Evolutionary conservation across 73 alveolate species (phyloP).

Genomic region (Tetrahymena malaccensis): DNA sequence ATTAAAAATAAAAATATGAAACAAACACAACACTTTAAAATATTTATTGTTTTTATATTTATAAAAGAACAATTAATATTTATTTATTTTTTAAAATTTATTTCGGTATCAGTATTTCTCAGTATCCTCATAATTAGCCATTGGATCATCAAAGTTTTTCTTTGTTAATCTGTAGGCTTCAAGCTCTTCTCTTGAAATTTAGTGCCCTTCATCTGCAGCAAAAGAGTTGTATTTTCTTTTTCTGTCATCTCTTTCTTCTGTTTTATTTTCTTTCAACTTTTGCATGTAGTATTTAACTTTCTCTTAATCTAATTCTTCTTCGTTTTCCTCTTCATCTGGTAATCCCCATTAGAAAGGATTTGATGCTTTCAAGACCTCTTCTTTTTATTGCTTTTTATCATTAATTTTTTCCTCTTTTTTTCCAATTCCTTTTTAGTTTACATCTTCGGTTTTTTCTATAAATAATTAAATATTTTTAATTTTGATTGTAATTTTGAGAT

Average conservation of each 20-base stretch:
- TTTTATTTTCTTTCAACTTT: background rate
- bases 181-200: background rate
- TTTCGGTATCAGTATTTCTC: background rate
- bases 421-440: background rate
- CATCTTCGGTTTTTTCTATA: background rate
- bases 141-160: background rate
- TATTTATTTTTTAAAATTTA: background rate
- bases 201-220: background rate
- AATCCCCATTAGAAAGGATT: background rate
- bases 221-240: background rate
- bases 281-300: background rate
- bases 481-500: no score
- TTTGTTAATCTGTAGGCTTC: background rate
- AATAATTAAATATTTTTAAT: no score
- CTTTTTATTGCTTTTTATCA: background rate
- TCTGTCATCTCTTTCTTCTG: background rate
- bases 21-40: no score
- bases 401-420: background rate
- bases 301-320: background rate
- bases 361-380: background rate
- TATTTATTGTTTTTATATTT: no score
- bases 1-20: no score
- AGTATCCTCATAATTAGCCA: background rate
- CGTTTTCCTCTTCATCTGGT: background rate
- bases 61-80: no score